Evolutionary conservation across 441 rosid genomes (phyloP), one percentile per base, ranked within the genome.

Genomic region (Francoa sonchifolia): DNA sequence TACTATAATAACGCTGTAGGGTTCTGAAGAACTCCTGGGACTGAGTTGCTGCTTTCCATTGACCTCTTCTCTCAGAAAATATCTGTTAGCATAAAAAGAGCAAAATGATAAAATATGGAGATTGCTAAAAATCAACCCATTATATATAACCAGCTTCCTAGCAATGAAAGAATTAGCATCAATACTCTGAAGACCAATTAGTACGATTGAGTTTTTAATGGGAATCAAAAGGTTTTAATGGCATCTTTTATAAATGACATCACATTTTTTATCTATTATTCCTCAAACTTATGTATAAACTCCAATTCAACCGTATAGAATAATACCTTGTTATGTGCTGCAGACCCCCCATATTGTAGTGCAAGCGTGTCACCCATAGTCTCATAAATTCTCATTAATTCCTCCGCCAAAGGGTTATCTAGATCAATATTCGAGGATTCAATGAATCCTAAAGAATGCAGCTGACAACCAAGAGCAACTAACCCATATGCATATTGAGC

Each of bases 321-420:
- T 33, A 54, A 49, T 59, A 83, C 99, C 95, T 92, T 92, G 61
- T 92, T 87, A 62, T 92, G 99, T 44, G 99, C 99, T 35, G 97
- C 97, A 27, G 99, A 92, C 42, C 99, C 99, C 42, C 97, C 97
- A 71, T 92, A 92, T 54, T 92, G 99, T 47, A 81, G 81, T 12
- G 99, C 97, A 41, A 92, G 82, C 33, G 96, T 92, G 73, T 92
- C 99, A 12, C 99, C 99, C 99, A 87, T 92, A 56, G 75, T 77
- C 67, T 92, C 99, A 47, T 87, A 92, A 41, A 76, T 67, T 18
- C 74, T 68, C 99, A 88, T 92, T 55, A 92, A 68, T 29, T 70
- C 73, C 48, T 74, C 81, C 23, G 97, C 96, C 78, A 87, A 64
- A 57, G 87, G 85, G 54, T 71, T 71, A 65, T 79, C 74, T 20